Evolutionary conservation across 2,329 filamentous ascomycete genomes (phyloP), one percentile per base, ranked within the genome.

Genomic region (Leptographium radiaticola): DNA sequence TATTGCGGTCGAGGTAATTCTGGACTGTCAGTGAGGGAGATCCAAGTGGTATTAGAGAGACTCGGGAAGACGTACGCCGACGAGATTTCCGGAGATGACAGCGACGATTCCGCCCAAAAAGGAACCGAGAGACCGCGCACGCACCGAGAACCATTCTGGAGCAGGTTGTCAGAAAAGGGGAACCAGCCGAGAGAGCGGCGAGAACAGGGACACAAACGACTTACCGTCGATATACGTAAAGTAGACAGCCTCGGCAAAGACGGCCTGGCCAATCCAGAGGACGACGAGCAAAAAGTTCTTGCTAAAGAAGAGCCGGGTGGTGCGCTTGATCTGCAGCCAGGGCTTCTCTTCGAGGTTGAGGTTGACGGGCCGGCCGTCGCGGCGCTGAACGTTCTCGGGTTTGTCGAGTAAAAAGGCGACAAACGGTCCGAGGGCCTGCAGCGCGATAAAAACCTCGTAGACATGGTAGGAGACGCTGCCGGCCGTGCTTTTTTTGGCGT

Each of bases 241-340:
- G 65, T 83, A 86, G 0, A 88, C 83, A 0, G 85, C 80, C 63
- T 89, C 84, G 0, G 81, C 70, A 62, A 84, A 89, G 0, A 86
- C 84, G 0, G 81, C 81, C 59, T 87, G 82, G 1, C 81, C 81
- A 42, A 89, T 87, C 58, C 85, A 79, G 0, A 83, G 73, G 4
- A 87, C 65, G 1, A 87, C 72, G 1, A 87, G 69, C 1, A 88
- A 66, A 55, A 86, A 87, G 34, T 76, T 75, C 45, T 73, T 78
- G 2, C 70, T 78, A 34, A 82, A 67, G 58, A 87, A 86, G 0
- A 81, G 67, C 54, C 71, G 76, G 0, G 71, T 69, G 1, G 78
- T 86, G 2, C 72, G 70, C 57, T 76, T 79, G 30, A 88, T 67
- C 65, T 88, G 85, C 16, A 67, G 68, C 67, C 71, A 75, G 0